Base-by-base conservation (phyloP, 2,329 filamentous ascomycete genomes). In the Penicillium sp. region DNA sequence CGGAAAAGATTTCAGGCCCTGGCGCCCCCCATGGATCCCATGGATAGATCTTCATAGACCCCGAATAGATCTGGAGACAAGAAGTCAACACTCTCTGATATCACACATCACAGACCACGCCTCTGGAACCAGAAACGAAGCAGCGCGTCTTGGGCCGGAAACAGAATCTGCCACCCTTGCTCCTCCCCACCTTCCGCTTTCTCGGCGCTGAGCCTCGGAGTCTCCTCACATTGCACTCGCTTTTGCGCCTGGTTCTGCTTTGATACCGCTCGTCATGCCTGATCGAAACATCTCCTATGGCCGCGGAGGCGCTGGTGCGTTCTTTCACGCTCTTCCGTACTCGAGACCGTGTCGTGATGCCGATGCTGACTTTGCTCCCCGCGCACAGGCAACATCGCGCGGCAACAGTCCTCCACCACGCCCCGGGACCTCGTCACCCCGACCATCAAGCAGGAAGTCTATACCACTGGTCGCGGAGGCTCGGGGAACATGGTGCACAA, bases 401-500 rank as follows among this genome's bases (percentile, higher is more conserved):
- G 76, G 60, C 73, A 78, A 50, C 65, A 71, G 42, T 63, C 71
- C 48, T 50, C 60, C 30, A 57, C 80, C 30, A 67, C 72, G 19
- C 71, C 80, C 35, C 70, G 78, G 49, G 86, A 91, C 58, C 80
- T 94, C 48, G 72, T 83, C 57, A 95, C 89, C 1, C 90, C 90
- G 1, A 85, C 80, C 9, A 79, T 97, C 61, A 95, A 94, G 71
- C 79, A 79, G 32, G 71, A 85, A n/a, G 75, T 87, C 51, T 89
- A 91, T 60, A 95, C 90, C 14, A 96, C 90, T 3, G 90, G 90
- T 41, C 86, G 90, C 36, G 90, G 90, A 40, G 90, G 90, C 46
- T 83, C 79, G 4, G 89, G 89, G 45, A 95, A 94, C 72, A 94
- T 95, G 84, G 81, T 85, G 33, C 83, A 84, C 60, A 80, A 80